phyloP scores from a whole-genome alignment of 2,329 filamentous ascomycete genomes.

The Aspergillus niger region DNA sequence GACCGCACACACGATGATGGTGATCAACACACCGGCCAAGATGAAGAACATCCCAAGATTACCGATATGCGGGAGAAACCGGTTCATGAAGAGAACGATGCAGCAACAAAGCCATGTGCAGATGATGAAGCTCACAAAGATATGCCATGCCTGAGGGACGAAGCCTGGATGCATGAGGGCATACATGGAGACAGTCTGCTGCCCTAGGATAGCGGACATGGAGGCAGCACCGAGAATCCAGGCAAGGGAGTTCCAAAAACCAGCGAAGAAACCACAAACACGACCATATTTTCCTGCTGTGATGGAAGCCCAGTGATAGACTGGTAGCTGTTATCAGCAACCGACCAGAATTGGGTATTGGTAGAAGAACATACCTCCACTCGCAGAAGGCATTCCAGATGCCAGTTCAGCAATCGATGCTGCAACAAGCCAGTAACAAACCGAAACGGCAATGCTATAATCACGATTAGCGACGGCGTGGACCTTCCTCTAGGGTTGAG shows the following conservation, averaged over 20 bases:
- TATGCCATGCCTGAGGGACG: constrained; percentile 57
- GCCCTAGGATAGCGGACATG: constrained; percentile 60
- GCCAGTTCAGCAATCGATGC: constrained; percentile 63
- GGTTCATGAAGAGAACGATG: constrained; percentile 60
- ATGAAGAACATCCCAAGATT: constrained; percentile 61
- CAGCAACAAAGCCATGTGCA: constrained; percentile 57
- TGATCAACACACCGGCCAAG: constrained; percentile 54
- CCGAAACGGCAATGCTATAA: constrained; percentile 44
- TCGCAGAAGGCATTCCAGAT: constrained; percentile 62
- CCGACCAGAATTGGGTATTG: not conserved
- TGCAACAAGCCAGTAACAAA: constrained; percentile 61
- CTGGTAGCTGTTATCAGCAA: constrained; percentile 26
- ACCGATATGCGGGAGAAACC: constrained; percentile 53
- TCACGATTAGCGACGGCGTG: constrained; percentile 13
- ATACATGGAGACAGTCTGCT: constrained; percentile 64
- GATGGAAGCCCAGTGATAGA: constrained; percentile 64
- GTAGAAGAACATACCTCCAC: constrained; percentile 45
- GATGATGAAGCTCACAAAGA: constrained; percentile 60
- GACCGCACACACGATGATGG: constrained; percentile 55
- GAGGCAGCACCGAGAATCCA: constrained; percentile 66
- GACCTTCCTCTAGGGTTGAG: not conserved
- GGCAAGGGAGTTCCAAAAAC: constrained; percentile 48
- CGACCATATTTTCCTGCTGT: constrained; percentile 60
- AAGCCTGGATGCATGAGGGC: constrained; percentile 60
- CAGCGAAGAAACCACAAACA: constrained; percentile 50